Percentiles rank a stretch among this genome's conserved stretches.
phyloP scores from a whole-genome alignment of 2,329 filamentous ascomycete genomes.

The Septoria linicola region DNA sequence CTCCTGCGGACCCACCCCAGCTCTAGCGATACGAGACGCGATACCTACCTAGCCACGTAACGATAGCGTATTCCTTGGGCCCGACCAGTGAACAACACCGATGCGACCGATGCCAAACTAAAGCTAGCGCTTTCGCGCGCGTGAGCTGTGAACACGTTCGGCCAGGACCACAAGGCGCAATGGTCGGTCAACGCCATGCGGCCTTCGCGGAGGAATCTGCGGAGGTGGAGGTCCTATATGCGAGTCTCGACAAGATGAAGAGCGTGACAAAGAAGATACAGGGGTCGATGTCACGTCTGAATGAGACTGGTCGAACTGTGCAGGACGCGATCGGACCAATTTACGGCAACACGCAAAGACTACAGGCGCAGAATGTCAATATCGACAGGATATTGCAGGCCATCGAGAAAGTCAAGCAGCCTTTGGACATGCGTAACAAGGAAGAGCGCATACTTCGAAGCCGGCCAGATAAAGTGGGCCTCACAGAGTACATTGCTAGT shows the following conservation, averaged over 20 bases:
- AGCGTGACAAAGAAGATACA: slow-evolving; percentile 95
- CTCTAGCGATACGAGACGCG: too few species aligned
- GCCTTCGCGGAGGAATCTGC: slow-evolving; percentile 66
- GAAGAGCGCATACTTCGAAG: slow-evolving; percentile 85
- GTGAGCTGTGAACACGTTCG: slow-evolving; percentile 1
- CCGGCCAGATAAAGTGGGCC: slow-evolving; percentile 74
- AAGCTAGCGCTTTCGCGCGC: background rate
- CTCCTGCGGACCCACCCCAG: too few species aligned
- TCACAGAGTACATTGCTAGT: slow-evolving; percentile 82
- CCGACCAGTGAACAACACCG: too few species aligned
- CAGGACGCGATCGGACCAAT: slow-evolving; percentile 90
- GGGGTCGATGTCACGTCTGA: slow-evolving; percentile 76
- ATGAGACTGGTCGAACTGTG: slow-evolving; percentile 85
- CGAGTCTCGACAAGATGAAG: slow-evolving; percentile 84
- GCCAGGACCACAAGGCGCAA: slow-evolving; percentile 27
- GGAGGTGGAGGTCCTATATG: slow-evolving; percentile 65
- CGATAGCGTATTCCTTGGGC: too few species aligned
- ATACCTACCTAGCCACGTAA: too few species aligned
- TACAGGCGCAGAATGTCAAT: slow-evolving; percentile 86
- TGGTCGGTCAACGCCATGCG: slow-evolving; percentile 58
- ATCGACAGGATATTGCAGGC: slow-evolving; percentile 82
- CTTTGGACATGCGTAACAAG: slow-evolving; percentile 85
- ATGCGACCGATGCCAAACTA: too few species aligned
- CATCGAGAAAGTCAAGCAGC: slow-evolving; percentile 84
- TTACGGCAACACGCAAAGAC: slow-evolving; percentile 83